These are phyloP conservation scores for Phtheirospermum japonicum DNA, from an alignment of 257 asterid species.

Conservation along the genomic window DNA sequence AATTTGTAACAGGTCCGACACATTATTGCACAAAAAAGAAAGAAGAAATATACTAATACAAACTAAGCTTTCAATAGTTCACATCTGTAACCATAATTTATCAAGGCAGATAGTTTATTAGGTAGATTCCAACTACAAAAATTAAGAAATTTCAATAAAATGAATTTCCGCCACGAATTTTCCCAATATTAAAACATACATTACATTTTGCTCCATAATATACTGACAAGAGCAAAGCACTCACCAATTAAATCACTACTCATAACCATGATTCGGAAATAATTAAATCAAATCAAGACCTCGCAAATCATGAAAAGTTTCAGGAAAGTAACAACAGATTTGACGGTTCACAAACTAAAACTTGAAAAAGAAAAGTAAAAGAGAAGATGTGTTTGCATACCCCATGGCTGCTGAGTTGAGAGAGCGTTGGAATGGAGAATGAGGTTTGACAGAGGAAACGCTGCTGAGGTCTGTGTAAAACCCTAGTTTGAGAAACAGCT, in stretches of 20 bases:
- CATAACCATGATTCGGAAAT: background rate
- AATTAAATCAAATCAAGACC: slow-evolving; percentile 12
- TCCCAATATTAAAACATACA: background rate
- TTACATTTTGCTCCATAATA: too few species aligned
- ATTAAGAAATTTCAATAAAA: background rate
- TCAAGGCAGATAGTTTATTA: background rate
- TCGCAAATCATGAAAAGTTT: background rate
- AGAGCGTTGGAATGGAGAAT: slow-evolving; percentile 16
- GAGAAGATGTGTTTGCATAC: slow-evolving; percentile 26
- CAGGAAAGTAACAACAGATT: background rate
- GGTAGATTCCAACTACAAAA: background rate
- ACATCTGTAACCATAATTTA: background rate
- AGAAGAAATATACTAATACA: background rate
- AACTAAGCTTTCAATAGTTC: background rate
- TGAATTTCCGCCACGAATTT: background rate
- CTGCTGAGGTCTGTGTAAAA: slow-evolving; percentile 13
- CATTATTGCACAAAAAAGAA: too few species aligned
- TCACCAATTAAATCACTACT: background rate
- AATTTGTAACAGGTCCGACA: too few species aligned
- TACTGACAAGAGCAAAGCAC: too few species aligned
- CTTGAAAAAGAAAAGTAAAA: background rate
- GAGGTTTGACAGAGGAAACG: slow-evolving; percentile 15
- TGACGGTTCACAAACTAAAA: background rate
- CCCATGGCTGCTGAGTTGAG: slow-evolving; percentile 46
- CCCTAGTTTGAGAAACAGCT: slow-evolving; percentile 16